A percentile compares a stretch with the other conserved stretches of the same genome.
phyloP scores from a whole-genome alignment of 208 protist species.

The Leishmania tarentolae region DNA sequence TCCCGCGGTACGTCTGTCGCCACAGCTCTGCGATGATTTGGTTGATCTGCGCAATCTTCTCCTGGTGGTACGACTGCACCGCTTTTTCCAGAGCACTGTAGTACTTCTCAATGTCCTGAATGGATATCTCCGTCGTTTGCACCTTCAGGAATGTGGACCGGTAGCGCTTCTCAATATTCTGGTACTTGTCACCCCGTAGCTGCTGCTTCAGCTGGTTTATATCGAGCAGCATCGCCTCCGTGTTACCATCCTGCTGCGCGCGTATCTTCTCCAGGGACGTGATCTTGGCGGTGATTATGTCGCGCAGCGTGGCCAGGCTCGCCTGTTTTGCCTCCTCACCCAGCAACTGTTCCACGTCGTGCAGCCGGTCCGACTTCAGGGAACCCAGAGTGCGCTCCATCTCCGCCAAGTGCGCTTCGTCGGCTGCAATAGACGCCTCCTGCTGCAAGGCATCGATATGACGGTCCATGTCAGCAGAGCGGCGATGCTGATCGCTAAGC shows the following conservation, averaged over 20 bases:
- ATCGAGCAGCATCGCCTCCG: conserved; percentile 81
- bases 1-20: conserved; percentile 97
- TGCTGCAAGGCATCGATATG: conserved; percentile 51
- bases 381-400: conserved; percentile 35
- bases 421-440: conserved; percentile 36
- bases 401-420: conserved; percentile 55
- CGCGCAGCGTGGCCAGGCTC: conserved; percentile 56
- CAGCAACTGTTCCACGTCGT: conserved; percentile 50
- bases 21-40: conserved; percentile 97
- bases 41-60: conserved; percentile 99
- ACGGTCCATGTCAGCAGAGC: conserved; percentile 41
- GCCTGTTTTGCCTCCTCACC: conserved; percentile 53
- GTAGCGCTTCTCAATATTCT: conserved; percentile 87
- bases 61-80: conserved; percentile 97
- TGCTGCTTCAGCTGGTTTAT: conserved; percentile 57
- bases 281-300: conserved; percentile 71
- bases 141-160: conserved; percentile 89
- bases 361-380: conserved; percentile 46
- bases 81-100: conserved; percentile 93
- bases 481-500: conserved; percentile 50
- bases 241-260: conserved; percentile 77
- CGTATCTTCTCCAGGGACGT: conserved; percentile 60
- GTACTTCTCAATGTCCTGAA: conserved; percentile 92
- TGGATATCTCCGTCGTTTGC: conserved; percentile 85
- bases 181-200: conserved; percentile 76